A percentile compares a stretch with the other conserved stretches of the same genome.
phyloP scores from a whole-genome alignment of 495 filamentous ascomycete species.

The Daldinia decipiens region DNA sequence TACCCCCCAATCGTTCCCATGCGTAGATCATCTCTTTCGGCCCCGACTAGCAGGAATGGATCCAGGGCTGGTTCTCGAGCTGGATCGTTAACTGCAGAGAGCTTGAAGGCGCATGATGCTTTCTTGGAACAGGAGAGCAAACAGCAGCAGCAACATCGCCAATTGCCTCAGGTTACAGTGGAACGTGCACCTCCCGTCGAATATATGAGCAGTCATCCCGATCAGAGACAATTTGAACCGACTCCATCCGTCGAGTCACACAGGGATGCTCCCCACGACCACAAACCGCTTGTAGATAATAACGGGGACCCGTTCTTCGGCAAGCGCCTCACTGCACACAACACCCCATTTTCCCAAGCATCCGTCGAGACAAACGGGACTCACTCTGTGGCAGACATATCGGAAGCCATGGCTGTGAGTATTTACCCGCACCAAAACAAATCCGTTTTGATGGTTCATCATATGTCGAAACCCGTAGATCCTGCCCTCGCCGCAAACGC shows the following conservation, averaged over 20 bases:
- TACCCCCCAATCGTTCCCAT: constrained; percentile 69
- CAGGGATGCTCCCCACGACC: constrained; percentile 45
- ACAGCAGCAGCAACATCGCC: constrained; percentile 42
- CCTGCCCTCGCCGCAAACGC: constrained; percentile 42
- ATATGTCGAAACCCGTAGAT: constrained; percentile 59
- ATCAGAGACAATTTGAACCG: constrained; percentile 47
- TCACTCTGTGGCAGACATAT: constrained; percentile 63
- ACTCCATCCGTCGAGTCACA: constrained; percentile 49
- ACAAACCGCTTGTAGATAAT: constrained; percentile 56
- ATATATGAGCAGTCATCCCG: constrained; percentile 44
- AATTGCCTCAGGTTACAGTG: constrained; percentile 41
- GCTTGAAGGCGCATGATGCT: constrained; percentile 68
- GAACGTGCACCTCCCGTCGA: constrained; percentile 43
- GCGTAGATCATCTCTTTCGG: constrained; percentile 74
- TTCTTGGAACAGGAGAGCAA: constrained; percentile 48
- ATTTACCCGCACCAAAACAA: constrained; percentile 90
- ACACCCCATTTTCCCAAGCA: constrained; percentile 67
- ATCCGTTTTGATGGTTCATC: constrained; percentile 80
- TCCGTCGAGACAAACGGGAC: constrained; percentile 67
- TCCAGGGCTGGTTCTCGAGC: constrained; percentile 65
- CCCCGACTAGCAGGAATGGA: constrained; percentile 73
- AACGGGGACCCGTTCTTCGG: constrained; percentile 66
- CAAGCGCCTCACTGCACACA: constrained; percentile 61
- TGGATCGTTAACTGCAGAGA: constrained; percentile 72
- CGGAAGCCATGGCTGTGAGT: constrained; percentile 82